Base-by-base conservation (phyloP, 1,284 basidiomycete genomes). In the Austropuccinia psidii region DNA sequence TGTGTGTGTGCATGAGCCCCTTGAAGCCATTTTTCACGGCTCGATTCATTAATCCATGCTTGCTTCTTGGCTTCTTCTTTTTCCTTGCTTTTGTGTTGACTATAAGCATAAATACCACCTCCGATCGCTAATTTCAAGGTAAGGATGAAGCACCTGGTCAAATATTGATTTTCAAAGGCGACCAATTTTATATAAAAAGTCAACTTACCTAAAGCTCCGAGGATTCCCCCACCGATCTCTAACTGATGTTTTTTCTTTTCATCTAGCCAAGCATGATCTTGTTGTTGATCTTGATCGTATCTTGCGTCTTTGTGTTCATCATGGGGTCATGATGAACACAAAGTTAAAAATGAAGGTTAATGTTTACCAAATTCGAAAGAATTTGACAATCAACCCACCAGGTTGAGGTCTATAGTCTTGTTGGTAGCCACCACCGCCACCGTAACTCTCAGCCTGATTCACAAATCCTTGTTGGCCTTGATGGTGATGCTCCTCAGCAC, bases 21-120 rank as follows among this genome's bases (percentile, higher is more conserved):
- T 33, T 58, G 35, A n/a, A 69, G 52, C 67, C 67, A 69, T 69
- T 69, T 57, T 24, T 69, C 67, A 21, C 52, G 67, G 43, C 67
- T 69, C 13, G 67, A 57, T 60, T 60, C 67, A 37, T 69, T 60
- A 2, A 54, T 17, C 67, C 67, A 69, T 19, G 67, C 67, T 49
- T 69, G 67, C 21, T 49, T 57, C 37, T 69, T 69, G 15, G 67
- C 54, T 39, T 69, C 67, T 60, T 69, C 67, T 19, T 58, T 45
- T 3, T 35, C 67, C 24, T 45, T 43, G 67, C 49, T 69, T 43
- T 69, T 69, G 43, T 69, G 67, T 35, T 69, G 54, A 37, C 67
- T 69, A 31, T 69, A 69, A 43, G 67, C 67, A 43, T 45, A 69
- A 29, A 69, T 45, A 6, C 67, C 67, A 3, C 67, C 67, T 8